phyloP scores from a whole-genome alignment of 768 basidiomycete genomes.

The Leccinellum luteum region DNA sequence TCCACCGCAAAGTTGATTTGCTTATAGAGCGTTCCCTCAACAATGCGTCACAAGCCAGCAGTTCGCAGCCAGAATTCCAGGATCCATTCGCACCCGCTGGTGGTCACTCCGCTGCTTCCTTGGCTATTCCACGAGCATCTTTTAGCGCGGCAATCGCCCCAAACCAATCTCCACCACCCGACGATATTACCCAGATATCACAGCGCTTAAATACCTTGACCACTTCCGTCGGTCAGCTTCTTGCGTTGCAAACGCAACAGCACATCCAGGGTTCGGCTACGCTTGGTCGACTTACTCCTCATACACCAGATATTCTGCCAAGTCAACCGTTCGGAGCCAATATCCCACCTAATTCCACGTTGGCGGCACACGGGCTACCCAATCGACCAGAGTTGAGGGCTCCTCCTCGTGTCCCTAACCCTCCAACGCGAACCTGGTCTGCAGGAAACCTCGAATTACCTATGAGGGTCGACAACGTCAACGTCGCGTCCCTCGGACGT shows the following conservation, averaged over 20 bases:
- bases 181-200: slow-evolving; percentile 74
- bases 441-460: slow-evolving; percentile 77
- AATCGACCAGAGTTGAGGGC: slow-evolving; percentile 64
- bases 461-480: slow-evolving; percentile 49
- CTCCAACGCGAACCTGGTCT: slow-evolving; percentile 82
- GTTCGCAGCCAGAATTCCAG: slow-evolving; percentile 70
- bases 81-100: slow-evolving; percentile 64
- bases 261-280: slow-evolving; percentile 49
- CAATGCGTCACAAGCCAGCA: slow-evolving; percentile 19
- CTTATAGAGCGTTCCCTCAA: slow-evolving; percentile 65
- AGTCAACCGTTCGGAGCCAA: slow-evolving; percentile 39
- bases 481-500: slow-evolving; percentile 35
- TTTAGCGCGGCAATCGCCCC: slow-evolving; percentile 66
- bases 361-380: slow-evolving; percentile 61
- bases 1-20: slow-evolving; percentile 75
- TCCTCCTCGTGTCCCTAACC: slow-evolving; percentile 59
- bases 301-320: slow-evolving; percentile 44
- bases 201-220: slow-evolving; percentile 78
- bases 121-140: slow-evolving; percentile 57
- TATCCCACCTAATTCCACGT: slow-evolving; percentile 34
- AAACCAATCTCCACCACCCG: slow-evolving; percentile 61
- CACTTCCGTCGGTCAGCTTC: slow-evolving; percentile 80
- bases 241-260: slow-evolving; percentile 75
- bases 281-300: slow-evolving; percentile 33
- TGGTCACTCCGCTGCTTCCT: slow-evolving; percentile 31